Evolutionary conservation across 1,284 basidiomycete species (phyloP), one percentile per base, ranked within the genome.

Genomic region (Puccinia novopanici): DNA sequence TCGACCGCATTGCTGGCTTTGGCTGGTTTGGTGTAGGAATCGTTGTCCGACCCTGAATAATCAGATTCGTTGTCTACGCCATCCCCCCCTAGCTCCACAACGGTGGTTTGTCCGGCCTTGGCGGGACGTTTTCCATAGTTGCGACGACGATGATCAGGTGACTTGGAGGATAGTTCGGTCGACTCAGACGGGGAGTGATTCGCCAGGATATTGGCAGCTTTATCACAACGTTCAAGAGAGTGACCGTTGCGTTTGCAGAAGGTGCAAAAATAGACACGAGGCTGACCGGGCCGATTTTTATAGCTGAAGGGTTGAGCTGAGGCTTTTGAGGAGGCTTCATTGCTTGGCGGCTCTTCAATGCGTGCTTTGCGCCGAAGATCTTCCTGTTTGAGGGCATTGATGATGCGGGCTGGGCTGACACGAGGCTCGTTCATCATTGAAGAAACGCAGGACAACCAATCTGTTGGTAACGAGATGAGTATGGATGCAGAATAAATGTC

Each of bases 361-460:
- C 37, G 27, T 1, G 37, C 40, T 27, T 24, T 48, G 10, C 45
- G 34, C 10, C 24, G 42, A 9, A 68, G 37, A 27, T 68, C 17
- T 15, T 68, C 67, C 12, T 30, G 6, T 42, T 50, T 48, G 13
- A 68, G 67, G 10, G 71, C 50, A 5, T 59, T 19, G 30, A 73
- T 73, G n/a, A 73, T 2, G 15, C 19, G 55, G 1, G 15, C 24
- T 17, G 71, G 55, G 30, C 52, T 37, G 24, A 73, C 52, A 9
- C 24, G 10, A 17, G 15, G 50, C 19, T 59, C n/a, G 30, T 73
- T 54, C 71, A 73, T 73, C 52, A 73, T 34, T 2, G 71, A 59
- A 4, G 30, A 55, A 27, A 73, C 55, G 24, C 50, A 54, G 10
- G 50, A 37, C 9, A 57, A 52, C 71, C 71, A 73, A n/a, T 73